Conservation (phyloP, 805 yeast species). For the Schwanniomyces yamadae region DNA sequence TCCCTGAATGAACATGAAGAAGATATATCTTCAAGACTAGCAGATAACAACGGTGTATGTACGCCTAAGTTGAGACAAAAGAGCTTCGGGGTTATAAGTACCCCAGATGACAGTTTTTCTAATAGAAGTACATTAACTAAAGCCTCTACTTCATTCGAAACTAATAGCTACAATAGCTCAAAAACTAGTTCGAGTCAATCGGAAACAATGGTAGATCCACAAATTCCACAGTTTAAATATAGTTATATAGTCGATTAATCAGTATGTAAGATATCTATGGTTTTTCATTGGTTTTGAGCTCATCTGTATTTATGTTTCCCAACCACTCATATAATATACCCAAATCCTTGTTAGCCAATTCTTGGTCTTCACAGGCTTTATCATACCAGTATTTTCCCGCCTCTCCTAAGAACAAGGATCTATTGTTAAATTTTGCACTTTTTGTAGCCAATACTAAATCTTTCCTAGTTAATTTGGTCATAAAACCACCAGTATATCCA, state of each 20-base stretch:
- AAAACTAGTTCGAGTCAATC: no score
- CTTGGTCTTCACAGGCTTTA: constrained; percentile 41
- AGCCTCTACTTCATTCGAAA: no score
- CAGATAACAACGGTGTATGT: no score
- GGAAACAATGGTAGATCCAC: no score
- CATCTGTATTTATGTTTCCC: constrained; percentile 34
- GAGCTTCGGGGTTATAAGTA: constrained; percentile 15
- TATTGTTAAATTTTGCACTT: constrained; percentile 30
- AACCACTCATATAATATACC: constrained; percentile 45
- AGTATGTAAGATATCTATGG: not conserved
- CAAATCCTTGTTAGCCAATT: constrained; percentile 40
- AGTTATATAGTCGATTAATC: constrained; percentile 13
- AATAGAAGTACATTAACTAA: no score
- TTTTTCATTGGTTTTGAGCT: no score
- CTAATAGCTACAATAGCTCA: no score
- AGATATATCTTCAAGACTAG: not conserved
- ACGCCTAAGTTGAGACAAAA: constrained; percentile 15
- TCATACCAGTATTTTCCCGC: constrained; percentile 40
- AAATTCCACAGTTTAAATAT: constrained; percentile 15
- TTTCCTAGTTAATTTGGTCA: constrained; percentile 45
- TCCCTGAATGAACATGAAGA: no score
- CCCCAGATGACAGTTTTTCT: constrained; percentile 1
- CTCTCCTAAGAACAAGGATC: constrained; percentile 40
- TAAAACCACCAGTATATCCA: constrained; percentile 49
- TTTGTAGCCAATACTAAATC: constrained; percentile 44